phyloP scores from a whole-genome alignment of 441 rosid genomes.

The Jatropha podagrica region DNA sequence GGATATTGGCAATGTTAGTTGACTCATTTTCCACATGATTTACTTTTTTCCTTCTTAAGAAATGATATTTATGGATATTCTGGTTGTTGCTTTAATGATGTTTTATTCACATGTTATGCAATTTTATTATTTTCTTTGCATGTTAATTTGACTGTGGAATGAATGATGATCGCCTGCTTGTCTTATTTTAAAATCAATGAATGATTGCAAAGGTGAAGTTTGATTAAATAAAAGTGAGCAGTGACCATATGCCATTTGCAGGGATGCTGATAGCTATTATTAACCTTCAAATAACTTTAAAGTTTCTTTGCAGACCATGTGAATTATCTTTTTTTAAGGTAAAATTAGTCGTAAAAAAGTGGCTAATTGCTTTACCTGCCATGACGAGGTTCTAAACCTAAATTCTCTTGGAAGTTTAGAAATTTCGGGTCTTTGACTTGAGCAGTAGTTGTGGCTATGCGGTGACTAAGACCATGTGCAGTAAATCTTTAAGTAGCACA shows the following conservation, averaged over 20 bases:
- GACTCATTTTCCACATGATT: conserved; percentile 8
- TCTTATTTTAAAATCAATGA: background rate
- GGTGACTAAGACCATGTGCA: background rate
- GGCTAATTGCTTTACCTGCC: background rate
- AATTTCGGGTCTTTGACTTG: background rate
- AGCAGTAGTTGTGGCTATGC: background rate
- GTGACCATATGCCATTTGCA: background rate
- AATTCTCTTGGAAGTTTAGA: background rate
- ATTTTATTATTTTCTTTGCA: too few relatives aligned
- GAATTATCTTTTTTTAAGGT: background rate
- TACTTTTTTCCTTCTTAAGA: too few relatives aligned
- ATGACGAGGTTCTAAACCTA: background rate
- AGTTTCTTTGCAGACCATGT: background rate
- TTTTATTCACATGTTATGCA: too few relatives aligned
- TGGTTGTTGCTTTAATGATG: background rate
- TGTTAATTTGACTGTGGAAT: too few relatives aligned
- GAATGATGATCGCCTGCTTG: background rate
- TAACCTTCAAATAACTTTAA: background rate
- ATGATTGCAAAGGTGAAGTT: too few relatives aligned
- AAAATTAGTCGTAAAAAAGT: background rate
- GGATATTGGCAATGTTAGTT: conserved; percentile 84
- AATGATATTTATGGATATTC: too few relatives aligned
- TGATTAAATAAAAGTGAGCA: background rate
- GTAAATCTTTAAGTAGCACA: background rate
- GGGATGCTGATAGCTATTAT: background rate